phyloP scores from a whole-genome alignment of 805 yeast species.

The Brettanomyces bruxellensis region DNA sequence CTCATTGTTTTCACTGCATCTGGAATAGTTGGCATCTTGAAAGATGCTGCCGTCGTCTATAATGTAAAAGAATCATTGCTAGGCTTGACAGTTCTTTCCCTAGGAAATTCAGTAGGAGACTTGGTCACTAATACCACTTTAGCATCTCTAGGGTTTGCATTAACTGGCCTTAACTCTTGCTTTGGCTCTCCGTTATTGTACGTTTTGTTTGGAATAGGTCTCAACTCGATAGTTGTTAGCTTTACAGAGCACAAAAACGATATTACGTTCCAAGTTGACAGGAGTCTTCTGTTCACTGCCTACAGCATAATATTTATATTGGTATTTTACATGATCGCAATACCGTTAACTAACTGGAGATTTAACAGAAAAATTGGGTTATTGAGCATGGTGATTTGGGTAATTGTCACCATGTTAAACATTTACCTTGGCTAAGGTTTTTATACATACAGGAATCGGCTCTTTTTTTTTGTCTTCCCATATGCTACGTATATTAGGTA shows the following conservation, averaged over 20 bases:
- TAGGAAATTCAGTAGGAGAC: conserved; percentile 46
- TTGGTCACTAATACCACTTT: conserved; percentile 41
- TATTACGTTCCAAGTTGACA: conserved; percentile 30
- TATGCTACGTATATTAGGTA: too few relatives aligned
- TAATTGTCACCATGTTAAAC: conserved; percentile 14
- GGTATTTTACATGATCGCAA: conserved; percentile 26
- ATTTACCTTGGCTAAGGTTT: neutral
- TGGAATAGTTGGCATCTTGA: conserved; percentile 24
- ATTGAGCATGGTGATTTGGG: conserved; percentile 24
- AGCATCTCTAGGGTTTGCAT: conserved; percentile 26
- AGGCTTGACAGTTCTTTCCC: conserved; percentile 39
- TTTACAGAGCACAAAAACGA: conserved; percentile 6
- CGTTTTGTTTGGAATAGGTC: conserved; percentile 41
- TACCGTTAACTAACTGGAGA: conserved; percentile 40
- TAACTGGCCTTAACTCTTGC: conserved; percentile 43
- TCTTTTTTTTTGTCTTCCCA: too few relatives aligned
- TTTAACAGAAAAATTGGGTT: conserved; percentile 34
- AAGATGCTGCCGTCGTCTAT: conserved; percentile 36
- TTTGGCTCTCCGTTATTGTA: conserved; percentile 45
- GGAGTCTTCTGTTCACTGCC: conserved; percentile 29
- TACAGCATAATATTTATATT: conserved; percentile 32
- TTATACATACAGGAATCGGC: neutral
- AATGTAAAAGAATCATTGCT: conserved; percentile 36
- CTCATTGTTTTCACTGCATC: conserved; percentile 23
- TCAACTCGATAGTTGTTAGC: conserved; percentile 30